These are phyloP conservation scores for Miscanthus sacchariflorus DNA, from an alignment of 202 grass and related monocot genomes.

Conservation along the genomic window DNA sequence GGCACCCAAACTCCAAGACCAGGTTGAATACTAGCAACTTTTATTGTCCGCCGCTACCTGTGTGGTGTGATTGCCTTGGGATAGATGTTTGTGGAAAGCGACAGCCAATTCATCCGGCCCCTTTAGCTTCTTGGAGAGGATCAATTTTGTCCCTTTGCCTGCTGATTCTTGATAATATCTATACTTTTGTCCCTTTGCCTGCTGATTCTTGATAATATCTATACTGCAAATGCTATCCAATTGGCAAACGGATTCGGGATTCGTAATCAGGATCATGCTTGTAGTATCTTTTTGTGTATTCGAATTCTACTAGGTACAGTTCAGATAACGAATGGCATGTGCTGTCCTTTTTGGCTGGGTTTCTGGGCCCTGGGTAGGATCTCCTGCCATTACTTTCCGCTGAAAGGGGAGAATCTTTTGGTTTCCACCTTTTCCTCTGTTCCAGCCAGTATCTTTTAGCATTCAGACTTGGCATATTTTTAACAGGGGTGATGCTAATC, in stretches of 20 bases:
- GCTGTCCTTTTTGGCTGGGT: background rate
- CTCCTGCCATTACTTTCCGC: background rate
- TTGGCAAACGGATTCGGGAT: background rate
- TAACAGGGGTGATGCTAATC: background rate
- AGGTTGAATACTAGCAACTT: constrained; percentile 37
- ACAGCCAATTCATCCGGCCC: background rate
- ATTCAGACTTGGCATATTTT: background rate
- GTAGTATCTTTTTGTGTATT: background rate
- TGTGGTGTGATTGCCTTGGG: background rate
- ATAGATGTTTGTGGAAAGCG: background rate
- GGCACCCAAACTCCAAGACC: constrained; percentile 47
- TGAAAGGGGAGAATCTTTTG: background rate
- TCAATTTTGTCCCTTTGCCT: background rate
- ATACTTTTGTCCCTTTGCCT: background rate
- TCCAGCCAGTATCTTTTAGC: background rate
- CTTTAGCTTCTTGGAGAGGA: background rate
- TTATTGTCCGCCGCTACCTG: background rate
- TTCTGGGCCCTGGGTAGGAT: background rate
- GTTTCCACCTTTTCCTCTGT: background rate
- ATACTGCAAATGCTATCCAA: background rate
- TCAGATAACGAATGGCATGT: background rate
- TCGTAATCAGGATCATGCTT: background rate
- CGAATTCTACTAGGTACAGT: background rate
- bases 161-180: background rate
- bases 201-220: background rate